These are phyloP conservation scores for Penicillium sp. DNA, from an alignment of 2,329 filamentous ascomycete genomes.

Conservation along the genomic window DNA sequence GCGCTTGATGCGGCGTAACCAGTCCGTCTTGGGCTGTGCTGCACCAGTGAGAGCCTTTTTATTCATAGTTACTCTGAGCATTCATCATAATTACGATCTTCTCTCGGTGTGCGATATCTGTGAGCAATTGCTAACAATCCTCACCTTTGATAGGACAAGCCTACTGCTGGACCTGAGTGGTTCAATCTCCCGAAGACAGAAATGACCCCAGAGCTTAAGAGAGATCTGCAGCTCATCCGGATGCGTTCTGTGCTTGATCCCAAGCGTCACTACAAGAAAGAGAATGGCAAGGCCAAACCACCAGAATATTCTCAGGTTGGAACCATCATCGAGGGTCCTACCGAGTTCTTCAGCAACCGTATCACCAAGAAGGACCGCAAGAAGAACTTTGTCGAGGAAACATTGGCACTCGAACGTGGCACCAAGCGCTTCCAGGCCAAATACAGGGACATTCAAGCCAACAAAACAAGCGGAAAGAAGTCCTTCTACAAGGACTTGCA, in stretches of 20 bases:
- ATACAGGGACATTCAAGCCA: conserved; percentile 78
- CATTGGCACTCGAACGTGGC: conserved; percentile 65
- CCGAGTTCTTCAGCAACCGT: conserved; percentile 78
- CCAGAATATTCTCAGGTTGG: conserved; percentile 88
- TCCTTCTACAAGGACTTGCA: conserved; percentile 80
- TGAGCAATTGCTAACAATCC: conserved; percentile 28
- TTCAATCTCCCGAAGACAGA: conserved; percentile 83
- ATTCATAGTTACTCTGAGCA: conserved; percentile 74
- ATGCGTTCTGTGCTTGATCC: conserved; percentile 88
- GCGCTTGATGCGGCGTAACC: conserved; percentile 68
- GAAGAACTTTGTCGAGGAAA: conserved; percentile 80
- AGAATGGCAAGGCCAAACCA: conserved; percentile 64
- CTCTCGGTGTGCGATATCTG: conserved; percentile 3
- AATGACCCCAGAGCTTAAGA: conserved; percentile 78
- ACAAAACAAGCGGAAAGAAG: conserved; percentile 85
- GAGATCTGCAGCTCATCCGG: conserved; percentile 83
- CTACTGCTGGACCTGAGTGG: conserved; percentile 77
- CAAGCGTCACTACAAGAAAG: conserved; percentile 89
- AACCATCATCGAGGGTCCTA: conserved; percentile 81
- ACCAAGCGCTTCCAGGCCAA: conserved; percentile 78
- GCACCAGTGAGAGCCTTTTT: conserved; percentile 65
- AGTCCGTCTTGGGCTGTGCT: conserved; percentile 76
- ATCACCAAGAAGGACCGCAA: conserved; percentile 86
- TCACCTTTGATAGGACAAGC: conserved; percentile 47
- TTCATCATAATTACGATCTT: conserved; percentile 16